Evolutionary conservation across 495 filamentous ascomycete genomes (phyloP), one percentile per base, ranked within the genome.

Genomic region (Parathielavia appendiculata): DNA sequence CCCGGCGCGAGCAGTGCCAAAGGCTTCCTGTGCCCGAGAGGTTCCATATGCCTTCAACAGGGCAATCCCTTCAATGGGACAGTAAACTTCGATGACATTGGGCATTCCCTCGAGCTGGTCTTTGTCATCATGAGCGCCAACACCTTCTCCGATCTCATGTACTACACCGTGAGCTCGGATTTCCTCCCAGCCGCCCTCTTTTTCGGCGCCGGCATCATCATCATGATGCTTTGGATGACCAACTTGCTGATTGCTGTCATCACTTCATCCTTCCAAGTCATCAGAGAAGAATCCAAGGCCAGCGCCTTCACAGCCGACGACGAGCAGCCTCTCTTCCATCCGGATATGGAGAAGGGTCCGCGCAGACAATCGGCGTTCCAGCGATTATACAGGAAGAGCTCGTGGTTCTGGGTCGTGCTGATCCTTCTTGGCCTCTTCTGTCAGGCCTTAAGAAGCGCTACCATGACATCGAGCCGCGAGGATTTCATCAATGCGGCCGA

Each of bases 61-160:
- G 61, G 71, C 10, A 95, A 89, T 62, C 95, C 92, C 0, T 95
- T 83, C 74, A 89, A 87, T 54, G 85, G 83, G 46, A 97, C 93
- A 3, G 79, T 96, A 65, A 92, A 87, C 71, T 99, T 97, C 68
- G 92, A 99, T 69, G 93, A 97, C 65, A 95, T 97, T 35, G 66
- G 91, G 9, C 84, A 96, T 53, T 95, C 91, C 2, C 72, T 97
- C 32, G 90, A 97, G 73, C 73, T 97, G 46, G 92, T 99, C n/a
- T 99, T 99, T 71, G 91, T 99, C 39, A 84, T 97, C 62, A 97
- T 99, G 90, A 95, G 88, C 63, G 90, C 90, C 16, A 99, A 99
- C 72, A 97, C 93, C 0, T 97, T 92, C 69, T 86, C 91, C 1
- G 91, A 97, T 66, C 72, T 99, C 34, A 87, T 99, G 69, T 97